Evolutionary conservation across 768 basidiomycete genomes (phyloP).

Genomic region (Lanmaoa pseudosensibilis): DNA sequence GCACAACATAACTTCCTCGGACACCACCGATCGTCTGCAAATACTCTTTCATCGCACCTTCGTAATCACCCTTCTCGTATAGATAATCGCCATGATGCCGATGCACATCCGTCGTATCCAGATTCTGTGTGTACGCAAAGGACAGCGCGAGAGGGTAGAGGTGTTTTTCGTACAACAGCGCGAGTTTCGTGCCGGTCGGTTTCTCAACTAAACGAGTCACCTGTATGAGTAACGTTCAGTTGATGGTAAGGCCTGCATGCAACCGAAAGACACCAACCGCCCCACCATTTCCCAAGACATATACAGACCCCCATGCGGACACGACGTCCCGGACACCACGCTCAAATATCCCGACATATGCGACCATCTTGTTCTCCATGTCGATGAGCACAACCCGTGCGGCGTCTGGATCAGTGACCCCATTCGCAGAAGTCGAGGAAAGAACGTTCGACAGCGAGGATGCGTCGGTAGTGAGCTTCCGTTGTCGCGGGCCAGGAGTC

Average conservation of each 20-base stretch:
- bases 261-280: constrained; percentile 46
- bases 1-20: constrained; percentile 93
- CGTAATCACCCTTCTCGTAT: constrained; percentile 88
- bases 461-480: constrained; percentile 21
- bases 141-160: constrained; percentile 79
- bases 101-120: constrained; percentile 89
- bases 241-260: neutral
- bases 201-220: constrained; percentile 72
- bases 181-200: constrained; percentile 80
- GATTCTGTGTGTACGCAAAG: constrained; percentile 75
- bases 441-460: constrained; percentile 10
- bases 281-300: constrained; percentile 76
- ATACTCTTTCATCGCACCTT: constrained; percentile 91
- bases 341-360: constrained; percentile 77
- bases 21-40: constrained; percentile 85
- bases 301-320: constrained; percentile 79
- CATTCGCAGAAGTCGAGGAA: constrained; percentile 39
- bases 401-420: constrained; percentile 52
- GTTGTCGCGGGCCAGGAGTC: constrained; percentile 17
- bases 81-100: constrained; percentile 88
- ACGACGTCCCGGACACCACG: constrained; percentile 84
- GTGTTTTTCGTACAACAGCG: constrained; percentile 78
- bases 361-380: constrained; percentile 86
- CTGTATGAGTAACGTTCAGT: constrained; percentile 33
- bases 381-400: constrained; percentile 87